Evolutionary conservation across 148 eudicot genomes (phyloP).

Genomic region (Silene conica): DNA sequence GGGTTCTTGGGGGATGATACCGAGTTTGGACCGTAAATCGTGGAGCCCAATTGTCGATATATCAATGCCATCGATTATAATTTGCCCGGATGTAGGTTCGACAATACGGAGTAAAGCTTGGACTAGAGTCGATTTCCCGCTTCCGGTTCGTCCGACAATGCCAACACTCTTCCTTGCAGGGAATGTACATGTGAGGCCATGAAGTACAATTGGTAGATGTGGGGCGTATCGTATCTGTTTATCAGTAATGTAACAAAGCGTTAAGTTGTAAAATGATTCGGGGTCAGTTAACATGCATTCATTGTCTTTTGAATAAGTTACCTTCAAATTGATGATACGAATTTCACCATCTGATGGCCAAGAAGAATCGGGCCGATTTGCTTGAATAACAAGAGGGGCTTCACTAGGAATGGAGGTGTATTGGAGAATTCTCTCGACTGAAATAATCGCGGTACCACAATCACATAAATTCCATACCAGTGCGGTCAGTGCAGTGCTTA

Average conservation of each 20-base stretch:
- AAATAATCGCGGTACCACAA: background rate
- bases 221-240: slow-evolving; percentile 1
- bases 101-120: too few species aligned
- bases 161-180: background rate
- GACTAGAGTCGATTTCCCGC: too few species aligned
- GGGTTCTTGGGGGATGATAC: slow-evolving; percentile 9
- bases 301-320: too few species aligned
- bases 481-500: background rate
- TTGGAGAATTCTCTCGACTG: slow-evolving; percentile 9
- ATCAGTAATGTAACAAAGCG: too few species aligned
- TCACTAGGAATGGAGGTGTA: slow-evolving; percentile 9
- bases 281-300: too few species aligned
- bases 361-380: slow-evolving; percentile 2
- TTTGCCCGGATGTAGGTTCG: too few species aligned
- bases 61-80: background rate
- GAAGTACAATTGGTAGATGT: background rate
- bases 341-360: slow-evolving; percentile 15
- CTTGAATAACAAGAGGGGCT: background rate
- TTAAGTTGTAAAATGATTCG: too few species aligned
- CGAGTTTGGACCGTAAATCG: slow-evolving; percentile 1
- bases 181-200: slow-evolving; percentile 6
- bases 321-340: slow-evolving; percentile 3
- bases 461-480: slow-evolving; percentile 4
- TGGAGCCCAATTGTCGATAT: slow-evolving; percentile 2
- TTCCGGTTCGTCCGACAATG: too few species aligned